phyloP scores from a whole-genome alignment of 140 eudicot species.

The Oenanthe javanica region DNA sequence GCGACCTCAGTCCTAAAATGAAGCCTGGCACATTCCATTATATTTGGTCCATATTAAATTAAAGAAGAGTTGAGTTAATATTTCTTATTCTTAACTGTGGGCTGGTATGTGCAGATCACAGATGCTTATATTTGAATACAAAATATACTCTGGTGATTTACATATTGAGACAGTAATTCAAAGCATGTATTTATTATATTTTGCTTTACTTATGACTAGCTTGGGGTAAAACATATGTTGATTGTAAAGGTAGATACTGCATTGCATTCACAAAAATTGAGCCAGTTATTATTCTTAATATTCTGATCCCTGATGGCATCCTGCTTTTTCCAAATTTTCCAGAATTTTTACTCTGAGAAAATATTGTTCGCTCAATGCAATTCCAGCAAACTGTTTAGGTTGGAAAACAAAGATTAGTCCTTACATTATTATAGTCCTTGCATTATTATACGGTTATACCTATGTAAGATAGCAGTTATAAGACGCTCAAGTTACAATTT shows the following conservation, averaged over 20 bases:
- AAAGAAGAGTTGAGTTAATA: too few relatives aligned
- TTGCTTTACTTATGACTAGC: neutral
- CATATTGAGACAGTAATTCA: neutral
- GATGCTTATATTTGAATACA: too few relatives aligned
- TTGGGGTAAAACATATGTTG: neutral
- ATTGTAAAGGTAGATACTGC: neutral
- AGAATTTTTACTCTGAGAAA: neutral
- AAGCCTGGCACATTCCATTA: neutral
- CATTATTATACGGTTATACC: neutral
- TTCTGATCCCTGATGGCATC: neutral
- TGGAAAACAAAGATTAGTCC: neutral
- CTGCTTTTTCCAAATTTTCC: neutral
- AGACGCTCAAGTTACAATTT: neutral
- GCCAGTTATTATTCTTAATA: neutral
- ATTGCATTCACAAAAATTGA: neutral
- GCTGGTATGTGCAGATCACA: too few relatives aligned
- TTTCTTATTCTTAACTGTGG: too few relatives aligned
- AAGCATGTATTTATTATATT: neutral
- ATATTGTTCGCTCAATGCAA: neutral
- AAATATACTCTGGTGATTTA: too few relatives aligned
- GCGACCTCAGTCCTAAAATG: neutral
- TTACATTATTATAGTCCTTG: neutral
- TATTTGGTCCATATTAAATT: too few relatives aligned
- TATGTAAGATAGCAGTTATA: neutral
- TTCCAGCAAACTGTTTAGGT: neutral